These are phyloP conservation scores for Rhizopus delemar DNA, from an alignment of 371 early-diverging fungal species.

Conservation along the genomic window DNA sequence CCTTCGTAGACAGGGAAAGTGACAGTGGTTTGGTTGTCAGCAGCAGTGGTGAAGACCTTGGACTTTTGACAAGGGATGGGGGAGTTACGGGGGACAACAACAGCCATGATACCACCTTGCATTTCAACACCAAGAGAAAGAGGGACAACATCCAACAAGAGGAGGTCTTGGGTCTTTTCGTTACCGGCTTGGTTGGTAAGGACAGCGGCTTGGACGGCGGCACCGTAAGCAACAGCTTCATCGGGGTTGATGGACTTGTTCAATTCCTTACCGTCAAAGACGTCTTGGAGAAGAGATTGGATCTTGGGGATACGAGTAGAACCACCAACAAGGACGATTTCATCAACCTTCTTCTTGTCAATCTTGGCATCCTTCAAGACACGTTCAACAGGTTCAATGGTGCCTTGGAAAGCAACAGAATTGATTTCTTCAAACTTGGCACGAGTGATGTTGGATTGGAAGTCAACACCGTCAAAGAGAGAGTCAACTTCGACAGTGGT, in stretches of 20 bases:
- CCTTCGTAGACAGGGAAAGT: slow-evolving; percentile 94
- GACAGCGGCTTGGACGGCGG: slow-evolving; percentile 90
- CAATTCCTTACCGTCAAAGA: slow-evolving; percentile 85
- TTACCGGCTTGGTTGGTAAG: slow-evolving; percentile 66
- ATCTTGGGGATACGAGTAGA: slow-evolving; percentile 99
- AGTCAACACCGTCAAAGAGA: slow-evolving; percentile 86
- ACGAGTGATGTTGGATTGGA: slow-evolving; percentile 89
- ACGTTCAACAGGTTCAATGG: slow-evolving; percentile 79
- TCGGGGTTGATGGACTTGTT: slow-evolving; percentile 94
- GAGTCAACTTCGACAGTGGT: slow-evolving; percentile 91
- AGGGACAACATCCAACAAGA: slow-evolving; percentile 89
- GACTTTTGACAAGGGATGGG: slow-evolving; percentile 87
- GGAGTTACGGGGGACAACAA: slow-evolving; percentile 77
- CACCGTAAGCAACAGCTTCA: slow-evolving; percentile 95
- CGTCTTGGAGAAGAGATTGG: slow-evolving; percentile 94
- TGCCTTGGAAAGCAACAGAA: slow-evolving; percentile 81
- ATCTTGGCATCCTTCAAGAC: slow-evolving; percentile 91
- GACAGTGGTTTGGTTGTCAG: slow-evolving; percentile 94
- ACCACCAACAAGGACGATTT: slow-evolving; percentile 98
- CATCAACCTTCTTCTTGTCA: slow-evolving; percentile 88
- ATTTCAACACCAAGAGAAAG: slow-evolving; percentile 90
- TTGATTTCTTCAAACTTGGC: slow-evolving; percentile 93
- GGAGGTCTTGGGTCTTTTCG: slow-evolving; percentile 68
- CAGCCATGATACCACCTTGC: slow-evolving; percentile 75
- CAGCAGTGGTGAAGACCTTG: slow-evolving; percentile 92